phyloP scores from a whole-genome alignment of 345 rosid species.

The Nasturtium officinale region DNA sequence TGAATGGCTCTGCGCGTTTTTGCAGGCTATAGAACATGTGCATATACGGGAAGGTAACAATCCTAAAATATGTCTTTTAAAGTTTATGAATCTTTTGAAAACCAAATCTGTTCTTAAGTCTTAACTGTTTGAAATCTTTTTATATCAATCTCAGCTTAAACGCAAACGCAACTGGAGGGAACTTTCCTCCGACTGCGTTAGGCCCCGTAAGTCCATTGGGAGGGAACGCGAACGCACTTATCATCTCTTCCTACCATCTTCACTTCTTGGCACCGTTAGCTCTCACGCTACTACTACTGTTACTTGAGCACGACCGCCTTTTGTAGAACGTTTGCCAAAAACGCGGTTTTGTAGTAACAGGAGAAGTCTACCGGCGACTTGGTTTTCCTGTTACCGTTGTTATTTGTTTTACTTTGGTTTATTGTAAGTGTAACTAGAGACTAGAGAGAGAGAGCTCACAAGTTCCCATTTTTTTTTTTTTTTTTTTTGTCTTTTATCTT shows the following conservation, averaged over 20 bases:
- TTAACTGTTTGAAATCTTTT: not conserved
- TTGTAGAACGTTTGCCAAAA: slow-evolving; percentile 19
- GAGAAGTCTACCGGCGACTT: slow-evolving; percentile 6
- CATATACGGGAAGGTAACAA: slow-evolving; percentile 78
- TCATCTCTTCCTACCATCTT: slow-evolving; percentile 37
- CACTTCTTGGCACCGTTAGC: slow-evolving; percentile 45
- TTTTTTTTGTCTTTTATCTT: slow-evolving; percentile 26
- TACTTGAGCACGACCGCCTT: slow-evolving; percentile 28
- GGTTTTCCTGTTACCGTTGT: slow-evolving; percentile 3
- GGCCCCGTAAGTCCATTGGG: slow-evolving; percentile 68
- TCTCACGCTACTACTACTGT: slow-evolving; percentile 35
- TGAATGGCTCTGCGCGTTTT: slow-evolving; percentile 12
- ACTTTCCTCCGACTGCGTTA: slow-evolving; percentile 55
- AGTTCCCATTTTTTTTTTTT: slow-evolving; percentile 29
- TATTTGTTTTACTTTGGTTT: slow-evolving; percentile 27
- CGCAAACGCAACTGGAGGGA: slow-evolving; percentile 45
- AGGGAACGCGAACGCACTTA: slow-evolving; percentile 45
- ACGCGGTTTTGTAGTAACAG: slow-evolving; percentile 26
- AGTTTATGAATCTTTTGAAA: slow-evolving; percentile 3
- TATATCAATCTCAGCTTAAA: slow-evolving; percentile 46
- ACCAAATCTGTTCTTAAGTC: not conserved
- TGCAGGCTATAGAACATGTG: slow-evolving; percentile 79
- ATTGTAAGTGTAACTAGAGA: slow-evolving; percentile 31
- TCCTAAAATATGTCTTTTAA: not conserved
- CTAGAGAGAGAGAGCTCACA: slow-evolving; percentile 9